phyloP scores from a whole-genome alignment of 768 basidiomycete species.

The Hericium erinaceus region DNA sequence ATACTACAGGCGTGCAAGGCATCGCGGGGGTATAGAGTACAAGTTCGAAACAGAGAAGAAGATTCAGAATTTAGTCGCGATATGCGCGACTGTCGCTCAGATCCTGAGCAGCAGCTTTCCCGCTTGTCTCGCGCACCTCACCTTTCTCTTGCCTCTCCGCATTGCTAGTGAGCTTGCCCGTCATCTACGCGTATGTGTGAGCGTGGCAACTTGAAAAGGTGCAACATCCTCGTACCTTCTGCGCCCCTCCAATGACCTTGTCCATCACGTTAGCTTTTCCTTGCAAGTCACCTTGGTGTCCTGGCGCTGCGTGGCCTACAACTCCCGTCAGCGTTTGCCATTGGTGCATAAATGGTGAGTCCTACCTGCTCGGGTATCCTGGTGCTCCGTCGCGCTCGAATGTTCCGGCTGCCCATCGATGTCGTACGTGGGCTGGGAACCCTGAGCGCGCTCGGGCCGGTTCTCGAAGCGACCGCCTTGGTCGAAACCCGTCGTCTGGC shows the following conservation, averaged over 20 bases:
- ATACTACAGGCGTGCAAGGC: too few species aligned
- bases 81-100: slow-evolving; percentile 31
- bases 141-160: slow-evolving; percentile 47
- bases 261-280: slow-evolving; percentile 39
- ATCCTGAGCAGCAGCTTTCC: slow-evolving; percentile 32
- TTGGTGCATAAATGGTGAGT: slow-evolving; percentile 26
- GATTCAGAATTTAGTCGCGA: slow-evolving; percentile 26
- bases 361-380: background rate
- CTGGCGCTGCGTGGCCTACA: too few species aligned
- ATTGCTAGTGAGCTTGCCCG: slow-evolving; percentile 41
- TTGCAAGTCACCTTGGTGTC: slow-evolving; percentile 18
- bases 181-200: slow-evolving; percentile 24
- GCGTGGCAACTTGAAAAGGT: background rate
- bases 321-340: slow-evolving; percentile 3
- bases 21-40: too few species aligned
- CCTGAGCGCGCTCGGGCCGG: background rate
- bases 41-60: too few species aligned
- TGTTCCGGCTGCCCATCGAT: too few species aligned
- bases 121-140: slow-evolving; percentile 43
- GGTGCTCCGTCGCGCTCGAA: background rate
- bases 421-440: background rate
- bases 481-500: slow-evolving; percentile 7
- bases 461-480: background rate
- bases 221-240: slow-evolving; percentile 32
- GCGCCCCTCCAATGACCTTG: slow-evolving; percentile 48